These are phyloP conservation scores for Mucor piriformis DNA, from an alignment of 371 early-diverging fungal genomes.

Conservation along the genomic window DNA sequence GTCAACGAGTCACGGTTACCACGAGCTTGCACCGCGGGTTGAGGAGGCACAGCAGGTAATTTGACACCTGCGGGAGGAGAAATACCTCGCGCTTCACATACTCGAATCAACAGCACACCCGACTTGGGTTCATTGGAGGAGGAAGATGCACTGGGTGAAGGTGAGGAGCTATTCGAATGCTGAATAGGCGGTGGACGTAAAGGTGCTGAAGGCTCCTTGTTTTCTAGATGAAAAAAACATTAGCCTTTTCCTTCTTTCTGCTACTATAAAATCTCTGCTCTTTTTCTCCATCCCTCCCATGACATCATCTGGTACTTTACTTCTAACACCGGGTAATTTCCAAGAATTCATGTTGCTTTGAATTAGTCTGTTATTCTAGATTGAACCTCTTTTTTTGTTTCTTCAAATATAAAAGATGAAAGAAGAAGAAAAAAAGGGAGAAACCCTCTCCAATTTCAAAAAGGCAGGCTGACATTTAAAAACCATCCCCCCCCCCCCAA, in stretches of 20 bases:
- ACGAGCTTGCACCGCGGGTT: conserved; percentile 26
- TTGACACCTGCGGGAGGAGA: conserved; percentile 60
- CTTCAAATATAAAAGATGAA: neutral
- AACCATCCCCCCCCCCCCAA: too few species aligned
- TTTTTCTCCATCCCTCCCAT: too few species aligned
- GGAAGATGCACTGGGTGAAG: conserved; percentile 17
- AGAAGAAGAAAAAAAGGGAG: neutral
- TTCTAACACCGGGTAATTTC: conserved; percentile 46
- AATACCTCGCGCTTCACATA: conserved; percentile 80
- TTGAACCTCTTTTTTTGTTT: neutral
- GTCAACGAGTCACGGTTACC: conserved; percentile 69
- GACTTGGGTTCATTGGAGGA: conserved; percentile 46
- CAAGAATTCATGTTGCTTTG: conserved; percentile 36
- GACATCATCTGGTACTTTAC: too few species aligned
- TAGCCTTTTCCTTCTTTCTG: neutral
- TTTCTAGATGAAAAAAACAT: neutral
- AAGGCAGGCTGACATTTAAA: too few species aligned
- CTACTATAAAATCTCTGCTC: neutral
- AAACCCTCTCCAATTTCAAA: too few species aligned
- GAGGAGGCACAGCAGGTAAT: conserved; percentile 38
- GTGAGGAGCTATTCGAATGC: neutral
- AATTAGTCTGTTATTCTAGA: too few species aligned
- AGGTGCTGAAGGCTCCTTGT: conserved; percentile 1
- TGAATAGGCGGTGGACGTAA: neutral
- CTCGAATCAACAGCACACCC: conserved; percentile 78